phyloP scores from a whole-genome alignment of 352 stramenopile genomes.

The Globisporangium iwayamae region DNA sequence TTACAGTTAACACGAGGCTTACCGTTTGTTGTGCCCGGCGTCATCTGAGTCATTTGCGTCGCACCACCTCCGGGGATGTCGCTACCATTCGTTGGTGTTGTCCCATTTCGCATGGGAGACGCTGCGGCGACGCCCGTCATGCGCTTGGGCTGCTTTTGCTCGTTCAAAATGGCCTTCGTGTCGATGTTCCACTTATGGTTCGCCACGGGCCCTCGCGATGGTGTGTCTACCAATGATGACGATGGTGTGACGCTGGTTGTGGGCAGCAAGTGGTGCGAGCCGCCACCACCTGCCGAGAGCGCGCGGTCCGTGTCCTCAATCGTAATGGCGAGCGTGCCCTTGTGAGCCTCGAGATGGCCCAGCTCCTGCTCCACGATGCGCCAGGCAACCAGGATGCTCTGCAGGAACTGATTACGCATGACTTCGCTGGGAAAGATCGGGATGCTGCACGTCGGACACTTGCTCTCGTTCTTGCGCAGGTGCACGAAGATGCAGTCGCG shows the following conservation, averaged over 20 bases:
- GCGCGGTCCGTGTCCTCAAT: constrained; percentile 32
- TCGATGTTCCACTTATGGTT: constrained; percentile 77
- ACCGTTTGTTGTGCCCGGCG: background rate
- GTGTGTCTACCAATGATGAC: constrained; percentile 1
- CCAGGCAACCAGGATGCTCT: constrained; percentile 80
- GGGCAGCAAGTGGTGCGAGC: constrained; percentile 14
- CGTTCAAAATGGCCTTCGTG: constrained; percentile 51
- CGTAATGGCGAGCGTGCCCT: constrained; percentile 26
- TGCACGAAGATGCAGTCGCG: constrained; percentile 68
- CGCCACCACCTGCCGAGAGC: constrained; percentile 28
- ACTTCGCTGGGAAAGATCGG: constrained; percentile 75
- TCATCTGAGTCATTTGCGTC: constrained; percentile 15
- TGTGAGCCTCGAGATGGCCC: constrained; percentile 29
- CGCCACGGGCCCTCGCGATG: constrained; percentile 35
- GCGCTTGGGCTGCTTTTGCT: constrained; percentile 30
- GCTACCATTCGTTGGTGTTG: background rate
- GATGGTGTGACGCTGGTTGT: constrained; percentile 5
- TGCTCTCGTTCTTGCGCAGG: constrained; percentile 47
- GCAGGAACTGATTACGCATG: constrained; percentile 82
- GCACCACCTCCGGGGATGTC: background rate
- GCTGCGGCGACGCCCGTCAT: constrained; percentile 6
- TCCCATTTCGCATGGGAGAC: constrained; percentile 7
- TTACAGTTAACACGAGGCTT: background rate
- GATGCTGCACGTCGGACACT: constrained; percentile 69
- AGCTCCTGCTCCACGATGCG: constrained; percentile 69